Evolutionary conservation across 306 rosid genomes (phyloP), one percentile per base, ranked within the genome.

Genomic region (Cucurbita moschata): DNA sequence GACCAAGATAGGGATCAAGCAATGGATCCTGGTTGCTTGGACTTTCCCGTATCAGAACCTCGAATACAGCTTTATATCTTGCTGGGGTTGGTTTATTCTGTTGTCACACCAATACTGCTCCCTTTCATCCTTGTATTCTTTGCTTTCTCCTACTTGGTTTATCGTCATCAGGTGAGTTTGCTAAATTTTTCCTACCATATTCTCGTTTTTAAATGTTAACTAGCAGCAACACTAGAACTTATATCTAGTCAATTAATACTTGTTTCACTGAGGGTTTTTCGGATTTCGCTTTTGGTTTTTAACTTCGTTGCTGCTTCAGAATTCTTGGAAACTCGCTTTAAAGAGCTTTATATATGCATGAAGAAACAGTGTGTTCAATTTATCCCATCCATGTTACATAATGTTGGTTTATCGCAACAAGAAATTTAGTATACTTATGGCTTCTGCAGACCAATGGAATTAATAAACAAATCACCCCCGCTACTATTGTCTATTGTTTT

Each of bases 51-150:
- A 39, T 82, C 84, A 71, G 98, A 93, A 81, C 98, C 98, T 77
- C 83, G 97, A 60, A 86, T 88, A 55, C 98, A 93, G 66, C 82
- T 93, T 10, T 93, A 93, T 83, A 78, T 93, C 84, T 80, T 93
- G 85, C 79, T 93, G 37, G 98, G 98, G 38, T 89, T 88, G 61
- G 92, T 93, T 8, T 93, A 93, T 81, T 85, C 92, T 53, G 96
- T 90, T 59, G 62, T 93, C 78, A 90, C 98, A 55, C 98, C 98
- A 19, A 26, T 87, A 60, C 89, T 93, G 67, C 98, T 90, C 78
- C 97, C 98, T 46, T 93, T 93, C 78, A 87, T 90, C 75, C 30
- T 88, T 16, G 68, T 87, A 83, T 93, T 93, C 96, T 93, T 90
- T 71, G 87, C 89, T 16, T 88, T 93, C 52, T 76, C 98, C 79